Conservation (phyloP, 2,329 filamentous ascomycete genomes). For the Dactylonectria macrodidyma region DNA sequence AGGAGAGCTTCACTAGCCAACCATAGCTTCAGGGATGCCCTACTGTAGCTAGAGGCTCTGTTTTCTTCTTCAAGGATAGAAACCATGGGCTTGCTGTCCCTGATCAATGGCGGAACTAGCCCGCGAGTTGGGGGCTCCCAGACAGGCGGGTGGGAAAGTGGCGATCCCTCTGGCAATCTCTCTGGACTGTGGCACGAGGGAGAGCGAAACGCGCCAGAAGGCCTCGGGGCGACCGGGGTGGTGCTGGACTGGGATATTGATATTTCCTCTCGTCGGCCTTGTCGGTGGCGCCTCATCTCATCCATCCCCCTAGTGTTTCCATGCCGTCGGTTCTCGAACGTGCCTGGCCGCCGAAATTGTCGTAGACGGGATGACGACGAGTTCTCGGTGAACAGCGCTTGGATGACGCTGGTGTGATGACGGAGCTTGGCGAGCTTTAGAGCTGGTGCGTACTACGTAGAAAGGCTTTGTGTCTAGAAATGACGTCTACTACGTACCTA, state of each 20-base stretch:
- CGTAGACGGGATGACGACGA: background rate
- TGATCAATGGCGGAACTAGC: constrained; percentile 14
- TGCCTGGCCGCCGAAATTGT: background rate
- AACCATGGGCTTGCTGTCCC: constrained; percentile 5
- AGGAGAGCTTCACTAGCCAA: background rate
- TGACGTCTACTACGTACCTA: no score
- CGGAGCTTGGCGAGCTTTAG: background rate
- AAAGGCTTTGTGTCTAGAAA: no score
- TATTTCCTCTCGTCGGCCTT: background rate
- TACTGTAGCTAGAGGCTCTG: no score
- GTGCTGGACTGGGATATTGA: background rate
- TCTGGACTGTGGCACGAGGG: background rate
- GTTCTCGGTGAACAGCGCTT: background rate
- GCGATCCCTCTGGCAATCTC: background rate
- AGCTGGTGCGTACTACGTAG: background rate
- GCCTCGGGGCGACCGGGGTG: background rate
- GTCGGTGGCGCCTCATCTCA: background rate
- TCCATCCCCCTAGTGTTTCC: background rate
- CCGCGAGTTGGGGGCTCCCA: background rate
- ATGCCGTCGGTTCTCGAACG: background rate
- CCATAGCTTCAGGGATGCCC: no score
- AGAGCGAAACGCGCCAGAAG: background rate
- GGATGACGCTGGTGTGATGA: background rate
- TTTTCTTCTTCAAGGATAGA: background rate
- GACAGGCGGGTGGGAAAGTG: background rate